Evolutionary conservation across 768 basidiomycete genomes (phyloP), one percentile per base, ranked within the genome.

Genomic region (Mycena epipterygia): DNA sequence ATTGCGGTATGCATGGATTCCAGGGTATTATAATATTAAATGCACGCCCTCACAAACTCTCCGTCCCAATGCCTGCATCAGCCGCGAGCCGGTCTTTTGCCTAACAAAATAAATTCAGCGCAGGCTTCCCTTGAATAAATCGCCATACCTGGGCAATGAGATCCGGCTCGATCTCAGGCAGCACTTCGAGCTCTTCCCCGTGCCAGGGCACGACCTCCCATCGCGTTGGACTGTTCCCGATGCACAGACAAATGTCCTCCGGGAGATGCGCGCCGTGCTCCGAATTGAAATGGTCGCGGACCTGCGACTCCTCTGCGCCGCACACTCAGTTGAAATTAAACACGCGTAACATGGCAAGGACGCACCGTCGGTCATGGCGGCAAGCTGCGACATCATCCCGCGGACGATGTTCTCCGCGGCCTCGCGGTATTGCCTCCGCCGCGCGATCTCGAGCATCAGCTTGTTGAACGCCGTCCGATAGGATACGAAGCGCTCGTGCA

Each of bases 401-500:
- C 84, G 82, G 3, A 95, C 87, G 53, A 93, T 85, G 64, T 86
- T 87, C 68, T 93, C 91, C 14, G 87, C 88, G 0, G 85, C 85
- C 68, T 94, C 92, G 41, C 87, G 84, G 75, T 93, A 94, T 59
- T 88, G 87, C 69, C 87, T 80, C 46, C 95, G 86, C 14, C 94
- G 85, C 5, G 87, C 88, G 29, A 95, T 89, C 79, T 96, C 95
- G 3, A 93, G 68, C 23, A 95, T 80, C 3, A 96, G 84, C 71
- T 91, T 92, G 75, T 86, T 89, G 77, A 93, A 96, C 0, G 95
- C 91, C 19, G 85, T 85, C 75, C 90, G 90, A 77, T 93, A 96
- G 17, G 87, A 85, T 13, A 90, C 84, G 77, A 87, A 96, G 70
- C 87, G 89, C 51, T 89, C 85, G 63, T 91, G 88, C 14, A 95